Evolutionary conservation across 2,329 filamentous ascomycete genomes (phyloP).

Genomic region (Alternaria angustiovoidea): DNA sequence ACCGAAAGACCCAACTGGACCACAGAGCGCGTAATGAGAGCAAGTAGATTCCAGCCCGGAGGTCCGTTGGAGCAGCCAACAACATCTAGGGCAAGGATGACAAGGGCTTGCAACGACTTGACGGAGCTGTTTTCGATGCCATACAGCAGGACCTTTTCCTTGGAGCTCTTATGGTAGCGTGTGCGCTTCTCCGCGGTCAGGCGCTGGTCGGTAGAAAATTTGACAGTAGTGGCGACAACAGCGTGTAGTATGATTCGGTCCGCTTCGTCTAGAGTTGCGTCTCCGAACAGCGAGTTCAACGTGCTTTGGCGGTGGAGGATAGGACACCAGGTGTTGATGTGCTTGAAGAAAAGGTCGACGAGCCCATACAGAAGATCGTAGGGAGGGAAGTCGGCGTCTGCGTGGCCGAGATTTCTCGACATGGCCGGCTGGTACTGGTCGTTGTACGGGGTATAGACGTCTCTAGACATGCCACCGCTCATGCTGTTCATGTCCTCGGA

Average conservation of each 20-base stretch:
- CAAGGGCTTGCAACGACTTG: conserved; percentile 84
- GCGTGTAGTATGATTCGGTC: conserved; percentile 85
- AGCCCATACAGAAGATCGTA: conserved; percentile 68
- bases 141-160: conserved; percentile 85
- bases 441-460: conserved; percentile 40
- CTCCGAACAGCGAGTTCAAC: conserved; percentile 81
- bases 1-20: conserved; percentile 87
- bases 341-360: conserved; percentile 69
- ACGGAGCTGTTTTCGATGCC: conserved; percentile 90
- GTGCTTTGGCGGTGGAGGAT: conserved; percentile 88
- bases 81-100: conserved; percentile 85
- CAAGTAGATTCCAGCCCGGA: conserved; percentile 90
- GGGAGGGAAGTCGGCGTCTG: conserved; percentile 62
- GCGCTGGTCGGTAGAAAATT: conserved; percentile 80
- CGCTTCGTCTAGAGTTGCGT: conserved; percentile 73
- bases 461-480: conserved; percentile 36
- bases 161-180: conserved; percentile 81
- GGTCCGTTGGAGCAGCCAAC: conserved; percentile 88
- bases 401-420: conserved; percentile 35
- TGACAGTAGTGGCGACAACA: conserved; percentile 86
- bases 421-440: conserved; percentile 44
- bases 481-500: conserved; percentile 36
- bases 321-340: conserved; percentile 76
- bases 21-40: conserved; percentile 85
- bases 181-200: conserved; percentile 76